Base-by-base conservation (phyloP, 495 filamentous ascomycete species). In the Neurospora discreta region DNA sequence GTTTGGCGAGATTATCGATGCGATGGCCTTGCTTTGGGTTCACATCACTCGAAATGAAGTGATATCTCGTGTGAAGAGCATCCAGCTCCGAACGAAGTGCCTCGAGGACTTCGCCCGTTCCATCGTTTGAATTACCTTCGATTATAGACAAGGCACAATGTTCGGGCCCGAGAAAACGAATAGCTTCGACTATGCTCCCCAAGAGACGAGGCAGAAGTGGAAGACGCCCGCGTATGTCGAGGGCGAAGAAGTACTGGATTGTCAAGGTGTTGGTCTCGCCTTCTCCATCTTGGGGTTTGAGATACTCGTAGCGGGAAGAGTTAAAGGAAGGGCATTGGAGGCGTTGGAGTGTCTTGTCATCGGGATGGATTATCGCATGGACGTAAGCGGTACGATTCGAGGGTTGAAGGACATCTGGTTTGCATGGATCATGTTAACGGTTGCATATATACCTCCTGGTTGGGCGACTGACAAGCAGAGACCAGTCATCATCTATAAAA, bases 91-190 rank as follows among this genome's bases (percentile, higher is more conserved):
- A 36, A 2, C 75, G 73, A 4, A 88, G 68, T 3, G 73, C 74
- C 18, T 71, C 71, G 18, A 87, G 78, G 11, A 86, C 80, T 60
- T 87, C 84, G 70, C 77, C 81, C 7, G 86, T 88, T 11, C 85
- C 84, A 73, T 87, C 86, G 30, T 78, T 71, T 0, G 85, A 87
- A 39, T 83, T 80, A 18, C 85, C 84, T 73, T 86, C 84, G 44
- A 86, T 76, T 68, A 87, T 81, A 6, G 85, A 86, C 9, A 87
- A 74, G 23, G 80, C 84, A 74, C 85, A 87, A 76, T 80, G 75
- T 38, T 77, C 39, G 3, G 85, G 84, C 3, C 85, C 83, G 10
- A 87, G 79, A 72, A 84, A 85, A 4, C 79, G 80, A 18, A 87
- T 83, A 18, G 81, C 76, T 70, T 85, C 80, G 30, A 88, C 70